These are phyloP conservation scores for Vaccinium corymbosum DNA, from an alignment of 148 eudicot genomes.

Conservation along the genomic window DNA sequence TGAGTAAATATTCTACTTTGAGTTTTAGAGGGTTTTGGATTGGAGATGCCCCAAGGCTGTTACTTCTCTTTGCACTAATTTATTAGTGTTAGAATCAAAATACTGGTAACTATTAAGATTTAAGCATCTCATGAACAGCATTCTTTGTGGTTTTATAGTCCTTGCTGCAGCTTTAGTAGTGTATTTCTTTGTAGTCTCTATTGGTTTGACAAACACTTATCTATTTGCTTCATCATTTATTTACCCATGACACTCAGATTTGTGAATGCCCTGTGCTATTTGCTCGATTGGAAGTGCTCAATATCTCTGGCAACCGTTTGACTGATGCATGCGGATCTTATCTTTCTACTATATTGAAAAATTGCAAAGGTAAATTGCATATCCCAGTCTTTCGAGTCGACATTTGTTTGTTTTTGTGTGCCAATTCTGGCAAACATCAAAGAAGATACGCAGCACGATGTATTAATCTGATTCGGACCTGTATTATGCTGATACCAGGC, in stretches of 20 bases:
- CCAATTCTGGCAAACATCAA: neutral
- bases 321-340: constrained; percentile 84
- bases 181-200: neutral
- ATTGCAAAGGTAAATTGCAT: constrained; percentile 66
- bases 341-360: constrained; percentile 59
- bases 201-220: neutral
- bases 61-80: neutral
- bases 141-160: neutral
- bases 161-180: neutral
- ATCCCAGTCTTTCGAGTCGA: neutral
- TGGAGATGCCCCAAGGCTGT: neutral
- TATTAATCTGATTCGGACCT: neutral
- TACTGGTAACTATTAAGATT: neutral
- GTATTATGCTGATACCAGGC: neutral
- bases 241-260: constrained; percentile 43
- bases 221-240: neutral
- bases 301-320: constrained; percentile 84
- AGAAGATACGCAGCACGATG: neutral
- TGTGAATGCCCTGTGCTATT: constrained; percentile 83
- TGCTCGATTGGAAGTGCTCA: constrained; percentile 86
- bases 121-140: neutral
- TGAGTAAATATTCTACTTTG: too few species aligned
- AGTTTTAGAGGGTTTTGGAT: too few species aligned
- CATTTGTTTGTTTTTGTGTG: neutral
- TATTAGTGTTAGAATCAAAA: neutral